Base-by-base conservation (phyloP, 2,329 filamentous ascomycete species). In the Aspergillus ochraceoroseus region DNA sequence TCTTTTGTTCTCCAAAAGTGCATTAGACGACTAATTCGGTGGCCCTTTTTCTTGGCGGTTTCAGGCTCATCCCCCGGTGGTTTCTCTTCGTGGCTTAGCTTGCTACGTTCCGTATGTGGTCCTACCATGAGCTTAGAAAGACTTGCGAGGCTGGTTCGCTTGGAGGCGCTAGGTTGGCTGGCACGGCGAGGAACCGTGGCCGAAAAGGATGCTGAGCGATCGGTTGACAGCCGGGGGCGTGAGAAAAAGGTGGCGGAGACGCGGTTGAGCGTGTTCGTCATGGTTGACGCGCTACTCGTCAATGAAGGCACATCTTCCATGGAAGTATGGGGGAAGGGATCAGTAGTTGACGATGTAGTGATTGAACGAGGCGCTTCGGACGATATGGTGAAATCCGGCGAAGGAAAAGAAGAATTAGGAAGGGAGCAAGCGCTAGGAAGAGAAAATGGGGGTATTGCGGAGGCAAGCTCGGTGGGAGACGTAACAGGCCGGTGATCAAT, bases 1-100 rank as follows among this genome's bases (percentile, higher is more conserved):
- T 72, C 70, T 51, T 69, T 72, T 15, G 60, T 55, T 52, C 67
- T 68, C 70, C 70, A 73, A 48, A 73, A 73, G 44, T 68, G 63
- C 63, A 72, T 68, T 30, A 72, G 52, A 38, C 68, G 68, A 51
- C 67, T 72, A 23, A 73, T 63, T 35, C 70, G 62, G 40, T 63
- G 64, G 27, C 60, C 58, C 49, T 70, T 72, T 54, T 65, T 70
- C 48, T 64, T 70, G 12, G 56, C 52, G 41, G 55, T 65, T 19
- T 65, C 63, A n/a, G 53, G 44, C n/a, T 59, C 54, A 25, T 68
- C 67, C 11, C 55, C 47, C 0, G 65, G 63, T 12, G 67, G 63
- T 40, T 69, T 69, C 49, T 70, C 66, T 41, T 68, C 67, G 32
- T 70, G 59, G 31, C 63, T 64, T 20, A 70, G 58, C 45, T 70